Base-by-base conservation (phyloP, 805 yeast genomes). In the Helenozyma baotianmanensis region DNA sequence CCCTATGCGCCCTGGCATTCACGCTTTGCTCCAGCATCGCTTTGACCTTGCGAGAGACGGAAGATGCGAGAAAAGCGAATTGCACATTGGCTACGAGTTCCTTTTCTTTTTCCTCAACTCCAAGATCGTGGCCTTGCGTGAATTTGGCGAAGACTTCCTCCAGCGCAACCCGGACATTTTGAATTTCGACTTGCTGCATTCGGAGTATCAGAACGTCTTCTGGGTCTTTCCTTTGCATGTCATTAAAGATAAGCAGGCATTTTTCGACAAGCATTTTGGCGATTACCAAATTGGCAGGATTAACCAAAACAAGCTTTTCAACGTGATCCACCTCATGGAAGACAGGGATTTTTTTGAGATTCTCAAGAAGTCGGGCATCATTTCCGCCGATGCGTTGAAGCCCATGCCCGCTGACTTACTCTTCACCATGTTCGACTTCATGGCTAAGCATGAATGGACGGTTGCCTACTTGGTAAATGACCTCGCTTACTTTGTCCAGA, bases 261-360 rank as follows among this genome's bases (percentile, higher is more conserved):
- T 36, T 21, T 36, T 36, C 12, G 14, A 19, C 14, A 9, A 10
- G 9, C 18, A 32, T 19, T 35, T 40, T 14, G 23, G 9, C 14
- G 26, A 15, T 14, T 21, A 18, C 27, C 8, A 21, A 12, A 21
- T 32, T 23, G 21, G 29, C 13, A 11, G 15, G 30, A 19, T 22
- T 18, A 8, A 29, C 14, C 17, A 16, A 16, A 11, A 12, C 7
- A 3, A 12, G 9, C n/a, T 37, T 29, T 8, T 14, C 8, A 22
- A 24, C 22, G 11, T 32, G 17, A 19, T 32, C 25, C 32, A 25
- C 17, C 32, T 36, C 5, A 14, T 36, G 3, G 18, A 27, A 5
- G 25, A 36, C 12, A 15, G 15, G 6, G 36, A 28, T 3, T 40
- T 42, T 16, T 42, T 40, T 13, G 11, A 10, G 17, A 14, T 40